Conservation (phyloP, 2,329 filamentous ascomycete species). For the Cryphonectria radicalis region DNA sequence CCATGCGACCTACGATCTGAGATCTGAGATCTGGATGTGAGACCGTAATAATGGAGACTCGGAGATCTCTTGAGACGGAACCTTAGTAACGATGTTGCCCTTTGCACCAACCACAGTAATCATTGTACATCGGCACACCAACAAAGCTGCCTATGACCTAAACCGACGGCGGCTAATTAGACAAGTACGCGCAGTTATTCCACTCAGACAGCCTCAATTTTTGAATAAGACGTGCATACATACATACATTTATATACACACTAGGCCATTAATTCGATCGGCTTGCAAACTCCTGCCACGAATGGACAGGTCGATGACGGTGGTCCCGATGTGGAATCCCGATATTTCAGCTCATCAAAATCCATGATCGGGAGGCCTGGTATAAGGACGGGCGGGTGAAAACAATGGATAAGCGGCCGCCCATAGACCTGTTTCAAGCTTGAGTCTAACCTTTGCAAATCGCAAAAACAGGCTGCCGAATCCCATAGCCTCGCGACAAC, state of each 20-base stretch:
- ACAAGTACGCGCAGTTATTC: too few species aligned
- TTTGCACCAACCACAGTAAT: background rate
- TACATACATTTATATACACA: slow-evolving; percentile 50
- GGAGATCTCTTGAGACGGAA: background rate
- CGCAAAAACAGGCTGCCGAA: background rate
- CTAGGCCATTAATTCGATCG: slow-evolving; percentile 65
- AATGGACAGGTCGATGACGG: slow-evolving; percentile 44
- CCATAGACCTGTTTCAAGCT: background rate
- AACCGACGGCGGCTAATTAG: too few species aligned
- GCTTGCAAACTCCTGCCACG: slow-evolving; percentile 57
- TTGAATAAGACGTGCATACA: too few species aligned
- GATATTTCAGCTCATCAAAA: slow-evolving; percentile 59
- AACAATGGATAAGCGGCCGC: background rate
- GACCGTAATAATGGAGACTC: background rate
- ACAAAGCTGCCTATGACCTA: too few species aligned
- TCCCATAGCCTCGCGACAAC: background rate
- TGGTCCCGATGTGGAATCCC: slow-evolving; percentile 53
- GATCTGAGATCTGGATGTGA: background rate
- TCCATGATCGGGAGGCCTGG: slow-evolving; percentile 54
- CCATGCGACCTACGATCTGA: background rate
- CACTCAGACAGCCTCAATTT: too few species aligned
- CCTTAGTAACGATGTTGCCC: background rate
- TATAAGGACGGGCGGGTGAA: slow-evolving; percentile 53
- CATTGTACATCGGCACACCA: background rate
- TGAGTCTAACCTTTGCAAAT: background rate